A percentile compares a stretch with the other conserved stretches of the same genome.
These are phyloP conservation scores for Verticillium isaacii DNA, from an alignment of 2,329 filamentous ascomycete species.

Conservation along the genomic window DNA sequence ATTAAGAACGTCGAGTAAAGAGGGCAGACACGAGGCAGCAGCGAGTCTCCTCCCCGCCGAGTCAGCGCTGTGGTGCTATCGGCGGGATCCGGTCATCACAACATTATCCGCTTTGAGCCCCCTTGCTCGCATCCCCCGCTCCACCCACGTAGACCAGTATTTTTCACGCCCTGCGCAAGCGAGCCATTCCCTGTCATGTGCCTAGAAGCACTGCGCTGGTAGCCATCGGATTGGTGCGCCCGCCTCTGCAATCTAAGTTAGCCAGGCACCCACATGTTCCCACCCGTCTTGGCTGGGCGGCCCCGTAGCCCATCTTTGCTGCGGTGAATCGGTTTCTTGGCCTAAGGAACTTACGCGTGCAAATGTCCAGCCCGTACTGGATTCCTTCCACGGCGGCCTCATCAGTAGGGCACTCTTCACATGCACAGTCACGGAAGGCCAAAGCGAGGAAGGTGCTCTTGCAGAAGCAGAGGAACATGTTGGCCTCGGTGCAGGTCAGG, in stretches of 20 bases:
- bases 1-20: background rate
- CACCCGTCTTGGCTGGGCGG: background rate
- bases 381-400: conserved; percentile 10
- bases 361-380: conserved; percentile 18
- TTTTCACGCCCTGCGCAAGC: background rate
- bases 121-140: background rate
- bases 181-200: background rate
- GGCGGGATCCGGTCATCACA: background rate
- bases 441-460: conserved; percentile 16
- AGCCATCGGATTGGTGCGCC: background rate
- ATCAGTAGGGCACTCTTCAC: conserved; percentile 7
- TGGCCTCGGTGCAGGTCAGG: conserved; percentile 20
- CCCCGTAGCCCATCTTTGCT: background rate
- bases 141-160: background rate
- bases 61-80: background rate
- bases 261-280: background rate
- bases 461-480: conserved; percentile 25
- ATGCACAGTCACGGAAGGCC: conserved; percentile 18
- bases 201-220: background rate
- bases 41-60: background rate
- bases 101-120: background rate
- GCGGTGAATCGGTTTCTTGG: too few species aligned
- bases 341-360: conserved; percentile 20
- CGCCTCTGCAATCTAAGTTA: background rate
- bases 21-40: background rate